phyloP scores from a whole-genome alignment of 345 rosid species.

The Corymbia maculata region DNA sequence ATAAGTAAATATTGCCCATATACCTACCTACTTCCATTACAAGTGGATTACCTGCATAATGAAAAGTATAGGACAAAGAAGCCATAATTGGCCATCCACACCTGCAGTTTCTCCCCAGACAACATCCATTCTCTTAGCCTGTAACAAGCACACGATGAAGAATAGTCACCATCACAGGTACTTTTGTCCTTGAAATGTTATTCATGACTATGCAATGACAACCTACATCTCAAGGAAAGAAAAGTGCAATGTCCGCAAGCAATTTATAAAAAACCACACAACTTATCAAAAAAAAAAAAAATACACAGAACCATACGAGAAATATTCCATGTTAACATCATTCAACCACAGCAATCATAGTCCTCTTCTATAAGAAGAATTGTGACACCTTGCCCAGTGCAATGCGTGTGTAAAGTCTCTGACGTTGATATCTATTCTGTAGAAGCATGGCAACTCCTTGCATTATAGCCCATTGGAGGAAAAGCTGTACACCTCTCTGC shows the following conservation, averaged over 20 bases:
- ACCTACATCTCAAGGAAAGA: background rate
- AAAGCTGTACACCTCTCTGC: slow-evolving; percentile 95
- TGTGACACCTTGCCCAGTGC: slow-evolving; percentile 82
- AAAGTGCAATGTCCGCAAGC: background rate
- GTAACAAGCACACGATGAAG: slow-evolving; percentile 1
- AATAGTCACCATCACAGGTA: background rate
- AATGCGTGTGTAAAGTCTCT: slow-evolving; percentile 94
- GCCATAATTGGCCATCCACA: slow-evolving; percentile 92
- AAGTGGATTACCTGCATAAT: slow-evolving; percentile 57
- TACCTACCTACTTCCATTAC: background rate
- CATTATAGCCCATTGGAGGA: slow-evolving; percentile 99
- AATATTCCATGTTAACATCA: background rate
- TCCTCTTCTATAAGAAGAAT: background rate
- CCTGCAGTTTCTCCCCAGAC: slow-evolving; percentile 99
- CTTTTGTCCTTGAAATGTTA: background rate
- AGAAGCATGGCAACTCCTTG: slow-evolving; percentile 99
- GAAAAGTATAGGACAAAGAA: slow-evolving; percentile 89
- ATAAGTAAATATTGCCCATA: background rate
- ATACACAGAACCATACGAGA: background rate
- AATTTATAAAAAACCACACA: background rate
- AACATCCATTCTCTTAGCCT: slow-evolving; percentile 99
- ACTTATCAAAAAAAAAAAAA: background rate
- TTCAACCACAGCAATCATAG: background rate
- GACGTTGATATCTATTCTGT: slow-evolving; percentile 98
- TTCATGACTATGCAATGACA: background rate